Conservation (phyloP, 1,139 yeast species). For the Yamadazyma epiphylla region DNA sequence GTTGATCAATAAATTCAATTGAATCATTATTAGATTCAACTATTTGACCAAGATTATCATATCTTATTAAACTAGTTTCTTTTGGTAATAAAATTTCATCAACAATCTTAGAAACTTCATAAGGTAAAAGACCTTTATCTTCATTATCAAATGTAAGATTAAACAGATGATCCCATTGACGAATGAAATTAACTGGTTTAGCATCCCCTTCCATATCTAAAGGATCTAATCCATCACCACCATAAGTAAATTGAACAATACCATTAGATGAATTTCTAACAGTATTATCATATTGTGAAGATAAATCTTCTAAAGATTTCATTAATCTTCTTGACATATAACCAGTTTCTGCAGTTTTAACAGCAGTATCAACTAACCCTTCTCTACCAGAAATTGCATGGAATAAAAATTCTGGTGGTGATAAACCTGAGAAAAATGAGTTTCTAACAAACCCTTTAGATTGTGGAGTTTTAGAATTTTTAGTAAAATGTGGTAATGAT, state of each 20-base stretch:
- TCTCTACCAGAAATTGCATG: conserved; percentile 99
- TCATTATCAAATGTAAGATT: conserved; percentile 61
- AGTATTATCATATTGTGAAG: conserved; percentile 89
- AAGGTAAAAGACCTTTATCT: conserved; percentile 66
- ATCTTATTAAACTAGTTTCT: conserved; percentile 56
- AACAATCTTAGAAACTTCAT: conserved; percentile 55
- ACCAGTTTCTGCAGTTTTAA: conserved; percentile 98
- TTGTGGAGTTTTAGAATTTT: conserved; percentile 94
- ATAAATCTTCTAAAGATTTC: conserved; percentile 96
- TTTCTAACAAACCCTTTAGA: conserved; percentile 97
- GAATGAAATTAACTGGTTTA: conserved; percentile 83
- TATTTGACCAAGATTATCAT: conserved; percentile 68
- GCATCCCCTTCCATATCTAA: conserved; percentile 99
- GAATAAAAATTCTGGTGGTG: conserved; percentile 95
- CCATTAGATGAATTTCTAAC: conserved; percentile 95
- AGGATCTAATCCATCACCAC: conserved; percentile 99
- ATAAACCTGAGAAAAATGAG: conserved; percentile 87
- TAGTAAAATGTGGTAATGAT: conserved; percentile 94
- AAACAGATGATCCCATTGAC: conserved; percentile 93
- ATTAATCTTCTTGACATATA: conserved; percentile 98
- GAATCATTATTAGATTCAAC: conserved; percentile 40
- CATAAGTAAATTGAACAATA: conserved; percentile 95
- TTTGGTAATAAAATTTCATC: conserved; percentile 58
- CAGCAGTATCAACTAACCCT: conserved; percentile 98
- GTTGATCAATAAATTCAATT: conserved; percentile 68